Evolutionary conservation across 1,284 basidiomycete genomes (phyloP).

Genomic region (Austroboletus novae-zelandiae): DNA sequence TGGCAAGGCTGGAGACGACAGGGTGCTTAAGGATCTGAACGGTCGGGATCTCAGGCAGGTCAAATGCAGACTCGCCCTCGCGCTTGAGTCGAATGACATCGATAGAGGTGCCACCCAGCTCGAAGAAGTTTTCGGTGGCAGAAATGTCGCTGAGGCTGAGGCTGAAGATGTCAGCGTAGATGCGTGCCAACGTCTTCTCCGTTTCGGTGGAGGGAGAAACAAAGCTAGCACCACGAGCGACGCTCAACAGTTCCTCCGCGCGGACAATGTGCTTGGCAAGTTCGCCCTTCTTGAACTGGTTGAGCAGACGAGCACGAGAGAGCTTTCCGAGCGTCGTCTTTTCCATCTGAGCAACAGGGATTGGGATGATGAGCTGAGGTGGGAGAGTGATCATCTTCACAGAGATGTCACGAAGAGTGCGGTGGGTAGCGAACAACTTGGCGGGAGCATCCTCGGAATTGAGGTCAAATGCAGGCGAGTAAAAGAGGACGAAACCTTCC

Average conservation of each 20-base stretch:
- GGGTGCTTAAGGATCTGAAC: constrained; percentile 43
- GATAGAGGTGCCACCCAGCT: constrained; percentile 33
- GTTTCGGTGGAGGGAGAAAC: constrained; percentile 26
- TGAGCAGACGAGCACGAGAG: constrained; percentile 29
- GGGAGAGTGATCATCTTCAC: constrained; percentile 26
- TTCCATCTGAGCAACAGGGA: constrained; percentile 30
- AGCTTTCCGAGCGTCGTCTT: constrained; percentile 35
- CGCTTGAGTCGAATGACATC: constrained; percentile 36
- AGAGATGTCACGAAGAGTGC: constrained; percentile 18
- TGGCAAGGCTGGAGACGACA: constrained; percentile 32
- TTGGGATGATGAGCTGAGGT: constrained; percentile 29
- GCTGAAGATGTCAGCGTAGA: constrained; percentile 31
- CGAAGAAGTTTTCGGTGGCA: constrained; percentile 31
- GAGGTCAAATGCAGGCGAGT: constrained; percentile 27
- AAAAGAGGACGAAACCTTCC: constrained; percentile 32
- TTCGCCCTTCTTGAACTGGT: constrained; percentile 28
- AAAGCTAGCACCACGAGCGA: constrained; percentile 26
- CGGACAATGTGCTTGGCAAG: constrained; percentile 28
- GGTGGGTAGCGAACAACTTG: constrained; percentile 17
- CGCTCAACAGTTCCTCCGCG: constrained; percentile 29
- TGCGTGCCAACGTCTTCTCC: constrained; percentile 24
- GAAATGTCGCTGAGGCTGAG: constrained; percentile 20
- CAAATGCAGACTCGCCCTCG: constrained; percentile 34
- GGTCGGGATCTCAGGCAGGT: constrained; percentile 38
- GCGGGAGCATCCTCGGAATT: constrained; percentile 18